Evolutionary conservation across 768 basidiomycete species (phyloP), one percentile per base, ranked within the genome.

Genomic region (Lactarius indigo): DNA sequence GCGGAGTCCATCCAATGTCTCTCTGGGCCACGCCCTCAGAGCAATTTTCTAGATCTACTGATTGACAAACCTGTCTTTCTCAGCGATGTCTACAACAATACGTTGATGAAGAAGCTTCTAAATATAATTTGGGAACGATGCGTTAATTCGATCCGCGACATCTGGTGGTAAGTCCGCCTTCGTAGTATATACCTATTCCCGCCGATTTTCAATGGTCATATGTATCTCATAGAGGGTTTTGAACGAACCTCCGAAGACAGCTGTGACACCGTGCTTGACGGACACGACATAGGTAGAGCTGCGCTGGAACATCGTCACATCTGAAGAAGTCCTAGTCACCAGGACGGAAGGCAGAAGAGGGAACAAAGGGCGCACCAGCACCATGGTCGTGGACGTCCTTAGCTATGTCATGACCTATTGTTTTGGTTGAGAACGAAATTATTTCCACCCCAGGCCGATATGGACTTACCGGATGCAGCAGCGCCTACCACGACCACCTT

Each of bases 1-100:
- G 44, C 79, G 75, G 10, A 91, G 79, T 13, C 80, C 85, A 3
- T 86, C 83, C 1, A 89, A 78, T 23, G 82, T 65, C 26, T 81
- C 79, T 61, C 83, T 85, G 33, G 18, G 28, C 13, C 8, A 10
- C 20, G 47, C 20, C 31, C 30, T 50, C 3, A 54, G n/a, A 33
- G 30, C n/a, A n/a, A 10, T n/a, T 31, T 15, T 18, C 13, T 35
- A 26, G 59, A 42, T 33, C 5, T 23, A 18, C 31, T 26, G 4
- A 47, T 41, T 9, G 8, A 39, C 15, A 28, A 50, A 37, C 85
- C 80, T 84, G 75, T 90, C 88, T 3, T 80, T 78, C 55, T 83
- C 81, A 0, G 83, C 86, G 15, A 89, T 81, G 4, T 75, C 72
- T 54, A 77, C 77, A 5, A 73, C 79, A 7, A 79, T 30, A 6